Base-by-base conservation (phyloP, 441 rosid genomes). In the Metrosideros polymorpha region DNA sequence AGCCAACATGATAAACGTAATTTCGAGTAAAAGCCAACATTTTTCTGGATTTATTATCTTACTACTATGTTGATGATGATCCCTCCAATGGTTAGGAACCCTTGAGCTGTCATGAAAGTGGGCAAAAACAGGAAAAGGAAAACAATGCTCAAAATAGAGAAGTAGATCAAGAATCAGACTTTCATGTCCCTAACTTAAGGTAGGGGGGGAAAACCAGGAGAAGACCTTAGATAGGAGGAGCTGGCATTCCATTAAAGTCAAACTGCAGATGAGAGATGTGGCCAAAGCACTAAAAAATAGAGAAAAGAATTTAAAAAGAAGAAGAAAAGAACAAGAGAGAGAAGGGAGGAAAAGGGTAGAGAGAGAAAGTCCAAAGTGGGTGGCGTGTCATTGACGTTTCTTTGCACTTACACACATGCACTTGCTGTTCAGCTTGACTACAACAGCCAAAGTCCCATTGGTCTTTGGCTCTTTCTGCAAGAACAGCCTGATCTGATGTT, bases 331-430 rank as follows among this genome's bases (percentile, higher is more conserved):
- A 10, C n/a, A 35, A 10, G 47, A 71, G 27, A 39, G 79, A 71
- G n/a, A 22, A 39, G 0, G 17, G 15, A 22, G 47, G 47, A 39
- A 39, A n/a, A 71, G 79, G 47, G 47, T 39, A 22, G 79, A 39
- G 79, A 35, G 79, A 22, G 79, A 35, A 39, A 71, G 0, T 71
- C 43, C 79, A 35, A 10, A 10, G 47, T 17, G n/a, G 27, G 47
- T 71, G 47, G 47, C 47, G 79, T 66, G 79, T 35, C 79, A 66
- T 17, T 42, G 55, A 43, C 82, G 84, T 84, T 82, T 66, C 84
- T 61, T 85, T 83, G 47, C 82, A 19, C 53, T 22, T 71, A 15
- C 86, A 82, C 86, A 82, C 86, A 83, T 71, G 90, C 59, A 77
- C 6, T 27, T 84, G 87, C 53, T 51, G 55, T 71, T 86, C 47